Evolutionary conservation across 768 basidiomycete species (phyloP).

Genomic region (Tricholoma flavovirens): DNA sequence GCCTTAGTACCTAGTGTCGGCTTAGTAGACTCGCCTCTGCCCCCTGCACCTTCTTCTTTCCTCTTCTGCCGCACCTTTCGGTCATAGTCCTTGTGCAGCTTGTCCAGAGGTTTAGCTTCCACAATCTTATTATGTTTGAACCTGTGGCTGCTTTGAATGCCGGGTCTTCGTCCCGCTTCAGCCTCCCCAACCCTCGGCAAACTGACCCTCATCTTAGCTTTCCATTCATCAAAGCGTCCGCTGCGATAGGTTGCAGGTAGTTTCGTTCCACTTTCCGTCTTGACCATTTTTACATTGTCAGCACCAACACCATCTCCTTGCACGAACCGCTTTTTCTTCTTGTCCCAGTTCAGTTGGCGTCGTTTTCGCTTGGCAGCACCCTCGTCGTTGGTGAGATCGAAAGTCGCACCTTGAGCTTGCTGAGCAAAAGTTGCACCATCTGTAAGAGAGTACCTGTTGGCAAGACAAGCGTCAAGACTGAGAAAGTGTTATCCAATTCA

Average conservation of each 20-base stretch:
- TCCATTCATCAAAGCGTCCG: slow-evolving; percentile 96
- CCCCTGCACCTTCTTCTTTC: slow-evolving; percentile 34
- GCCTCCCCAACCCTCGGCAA: slow-evolving; percentile 81
- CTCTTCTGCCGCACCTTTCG: slow-evolving; percentile 66
- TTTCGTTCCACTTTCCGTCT: slow-evolving; percentile 86
- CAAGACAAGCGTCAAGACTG: neutral
- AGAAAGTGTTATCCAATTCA: neutral
- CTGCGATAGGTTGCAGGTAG: slow-evolving; percentile 90
- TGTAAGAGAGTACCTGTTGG: slow-evolving; percentile 68
- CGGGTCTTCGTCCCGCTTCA: slow-evolving; percentile 43
- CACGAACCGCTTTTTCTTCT: slow-evolving; percentile 92
- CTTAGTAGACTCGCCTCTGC: slow-evolving; percentile 19
- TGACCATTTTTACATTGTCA: slow-evolving; percentile 91
- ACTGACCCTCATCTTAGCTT: slow-evolving; percentile 62
- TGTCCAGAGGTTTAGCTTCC: slow-evolving; percentile 74
- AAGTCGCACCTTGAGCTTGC: slow-evolving; percentile 73
- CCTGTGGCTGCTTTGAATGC: slow-evolving; percentile 46
- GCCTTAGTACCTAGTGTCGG: slow-evolving; percentile 11
- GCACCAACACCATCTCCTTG: slow-evolving; percentile 80
- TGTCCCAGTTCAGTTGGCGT: slow-evolving; percentile 83
- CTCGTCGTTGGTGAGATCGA: slow-evolving; percentile 82
- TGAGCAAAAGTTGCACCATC: slow-evolving; percentile 86
- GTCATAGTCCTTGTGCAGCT: slow-evolving; percentile 65
- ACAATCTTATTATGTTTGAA: slow-evolving; percentile 69
- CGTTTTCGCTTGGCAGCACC: slow-evolving; percentile 52